Percentiles rank a stretch among this genome's conserved stretches.
Conservation (phyloP, 192 early-diverging fungal species). For the Mortierella claussenii region DNA sequence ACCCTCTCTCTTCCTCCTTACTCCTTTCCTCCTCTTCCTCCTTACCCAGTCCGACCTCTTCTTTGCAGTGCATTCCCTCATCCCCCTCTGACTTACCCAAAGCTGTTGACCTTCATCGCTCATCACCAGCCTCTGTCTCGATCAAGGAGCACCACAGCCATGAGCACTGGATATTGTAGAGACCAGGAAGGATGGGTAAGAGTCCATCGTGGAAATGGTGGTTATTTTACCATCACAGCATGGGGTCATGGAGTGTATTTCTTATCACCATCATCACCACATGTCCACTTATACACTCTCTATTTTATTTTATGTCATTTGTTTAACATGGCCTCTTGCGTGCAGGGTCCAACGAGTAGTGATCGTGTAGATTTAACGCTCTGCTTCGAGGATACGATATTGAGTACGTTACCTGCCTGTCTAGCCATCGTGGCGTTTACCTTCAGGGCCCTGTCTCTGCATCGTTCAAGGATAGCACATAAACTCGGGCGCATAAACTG, state of each 20-base stretch:
- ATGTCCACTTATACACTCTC: background rate
- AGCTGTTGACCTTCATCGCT: too few relatives aligned
- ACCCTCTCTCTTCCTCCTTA: too few relatives aligned
- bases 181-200: conserved; percentile 40
- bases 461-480: conserved; percentile 11
- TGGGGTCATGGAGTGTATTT: too few relatives aligned
- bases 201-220: background rate
- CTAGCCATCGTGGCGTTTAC: conserved; percentile 9
- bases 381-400: conserved; percentile 28
- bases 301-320: background rate
- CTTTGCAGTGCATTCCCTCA: too few relatives aligned
- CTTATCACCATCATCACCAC: background rate
- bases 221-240: too few relatives aligned
- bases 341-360: conserved; percentile 17
- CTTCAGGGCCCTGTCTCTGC: background rate
- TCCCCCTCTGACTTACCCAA: too few relatives aligned
- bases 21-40: too few relatives aligned
- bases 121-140: too few relatives aligned
- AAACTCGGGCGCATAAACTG: conserved; percentile 15
- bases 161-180: conserved; percentile 25
- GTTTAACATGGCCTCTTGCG: background rate
- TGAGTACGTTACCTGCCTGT: conserved; percentile 23
- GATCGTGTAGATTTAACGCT: conserved; percentile 16
- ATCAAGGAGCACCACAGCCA: too few relatives aligned
- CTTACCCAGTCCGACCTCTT: too few relatives aligned